phyloP scores from a whole-genome alignment of 1,139 yeast species.

The Eremothecium sinecaudum region DNA sequence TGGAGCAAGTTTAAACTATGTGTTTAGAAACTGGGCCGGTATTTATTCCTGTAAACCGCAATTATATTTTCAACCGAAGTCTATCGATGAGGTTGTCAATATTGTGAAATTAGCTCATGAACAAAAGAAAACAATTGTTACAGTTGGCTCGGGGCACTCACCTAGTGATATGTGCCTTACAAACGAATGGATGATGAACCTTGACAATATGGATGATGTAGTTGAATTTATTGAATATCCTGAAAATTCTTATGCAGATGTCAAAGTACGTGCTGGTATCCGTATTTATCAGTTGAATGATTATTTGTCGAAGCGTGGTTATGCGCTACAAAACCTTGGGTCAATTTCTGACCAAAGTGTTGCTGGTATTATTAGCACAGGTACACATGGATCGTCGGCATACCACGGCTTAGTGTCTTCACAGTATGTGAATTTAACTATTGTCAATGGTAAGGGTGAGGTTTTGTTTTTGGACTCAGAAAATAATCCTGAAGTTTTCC shows the following conservation, averaged over 20 bases:
- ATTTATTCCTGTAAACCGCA: conserved; percentile 73
- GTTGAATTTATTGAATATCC: conserved; percentile 36
- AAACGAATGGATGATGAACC: conserved; percentile 75
- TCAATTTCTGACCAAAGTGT: conserved; percentile 89
- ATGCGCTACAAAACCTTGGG: conserved; percentile 86
- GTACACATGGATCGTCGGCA: conserved; percentile 93
- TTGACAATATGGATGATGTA: conserved; percentile 62
- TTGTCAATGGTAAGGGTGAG: conserved; percentile 68
- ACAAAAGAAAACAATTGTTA: conserved; percentile 58
- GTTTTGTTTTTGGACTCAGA: conserved; percentile 59
- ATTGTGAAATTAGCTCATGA: conserved; percentile 59
- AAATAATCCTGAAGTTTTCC: conserved; percentile 60
- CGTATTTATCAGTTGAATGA: conserved; percentile 72
- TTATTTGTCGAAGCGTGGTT: conserved; percentile 48
- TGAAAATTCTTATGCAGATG: conserved; percentile 66
- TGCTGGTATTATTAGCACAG: conserved; percentile 92
- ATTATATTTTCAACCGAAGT: conserved; percentile 66
- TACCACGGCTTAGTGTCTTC: conserved; percentile 86
- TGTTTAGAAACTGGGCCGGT: conserved; percentile 76
- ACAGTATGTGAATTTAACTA: conserved; percentile 68
- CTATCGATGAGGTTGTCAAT: conserved; percentile 51
- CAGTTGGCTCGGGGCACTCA: conserved; percentile 92
- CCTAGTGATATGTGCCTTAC: conserved; percentile 91
- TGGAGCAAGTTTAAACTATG: conserved; percentile 18
- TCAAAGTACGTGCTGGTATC: conserved; percentile 88